Evolutionary conservation across 305 asterid genomes (phyloP).

Genomic region (Euphrasia arctica): DNA sequence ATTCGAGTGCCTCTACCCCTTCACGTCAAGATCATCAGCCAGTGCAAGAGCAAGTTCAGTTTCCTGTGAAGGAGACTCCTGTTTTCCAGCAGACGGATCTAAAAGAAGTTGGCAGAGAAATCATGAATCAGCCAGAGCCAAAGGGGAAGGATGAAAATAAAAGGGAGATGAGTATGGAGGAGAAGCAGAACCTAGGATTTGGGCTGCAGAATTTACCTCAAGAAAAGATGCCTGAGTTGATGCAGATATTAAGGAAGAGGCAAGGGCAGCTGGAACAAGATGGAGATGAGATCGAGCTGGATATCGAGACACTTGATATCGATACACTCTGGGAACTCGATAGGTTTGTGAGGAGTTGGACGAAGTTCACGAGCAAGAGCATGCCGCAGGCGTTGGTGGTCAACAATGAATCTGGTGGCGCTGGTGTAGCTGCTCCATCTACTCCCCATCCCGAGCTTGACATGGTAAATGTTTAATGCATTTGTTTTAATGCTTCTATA

Average conservation of each 20-base stretch:
- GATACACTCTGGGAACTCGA: conserved; percentile 97
- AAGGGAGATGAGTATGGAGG: conserved; percentile 87
- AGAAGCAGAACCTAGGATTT: conserved; percentile 79
- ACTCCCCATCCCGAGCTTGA: conserved; percentile 49
- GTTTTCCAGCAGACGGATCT: conserved; percentile 20
- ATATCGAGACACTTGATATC: conserved; percentile 80
- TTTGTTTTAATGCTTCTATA: too few relatives aligned
- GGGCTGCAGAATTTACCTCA: conserved; percentile 86
- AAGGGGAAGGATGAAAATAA: conserved; percentile 73
- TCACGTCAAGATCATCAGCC: conserved; percentile 34
- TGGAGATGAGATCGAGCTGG: conserved; percentile 95
- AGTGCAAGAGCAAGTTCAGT: conserved; percentile 34
- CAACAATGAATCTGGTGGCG: conserved; percentile 31
- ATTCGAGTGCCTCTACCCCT: conserved; percentile 63
- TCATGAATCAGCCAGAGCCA: conserved; percentile 70
- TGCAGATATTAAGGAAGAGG: conserved; percentile 63
- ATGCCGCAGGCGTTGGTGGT: conserved; percentile 61
- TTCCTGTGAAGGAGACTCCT: conserved; percentile 45
- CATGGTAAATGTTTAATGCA: conserved; percentile 38
- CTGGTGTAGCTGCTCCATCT: conserved; percentile 39
- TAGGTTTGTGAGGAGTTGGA: conserved; percentile 82
- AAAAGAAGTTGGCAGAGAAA: conserved; percentile 25
- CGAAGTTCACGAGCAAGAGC: conserved; percentile 62
- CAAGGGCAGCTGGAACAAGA: conserved; percentile 77
- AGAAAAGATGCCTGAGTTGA: conserved; percentile 87